Evolutionary conservation across 2,329 filamentous ascomycete genomes (phyloP).

Genomic region (Venturia aucupariae): DNA sequence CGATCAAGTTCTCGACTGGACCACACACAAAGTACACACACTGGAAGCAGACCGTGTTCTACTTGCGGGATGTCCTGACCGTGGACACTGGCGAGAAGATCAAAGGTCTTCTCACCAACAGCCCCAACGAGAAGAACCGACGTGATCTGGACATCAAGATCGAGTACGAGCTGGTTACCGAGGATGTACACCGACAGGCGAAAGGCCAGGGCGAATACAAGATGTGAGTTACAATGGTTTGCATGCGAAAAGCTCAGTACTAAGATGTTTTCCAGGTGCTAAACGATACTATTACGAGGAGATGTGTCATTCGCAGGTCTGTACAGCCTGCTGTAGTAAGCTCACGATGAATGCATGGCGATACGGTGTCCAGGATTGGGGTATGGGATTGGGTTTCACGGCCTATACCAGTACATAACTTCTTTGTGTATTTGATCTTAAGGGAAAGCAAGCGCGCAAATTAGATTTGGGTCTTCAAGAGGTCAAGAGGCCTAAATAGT

Average conservation of each 20-base stretch:
- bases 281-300: not conserved
- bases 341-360: conserved; percentile 1
- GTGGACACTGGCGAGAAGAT: conserved; percentile 81
- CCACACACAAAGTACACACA: conserved; percentile 99
- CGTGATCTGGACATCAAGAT: conserved; percentile 90
- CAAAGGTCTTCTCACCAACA: conserved; percentile 63
- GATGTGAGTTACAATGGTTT: conserved; percentile 35
- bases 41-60: conserved; percentile 99
- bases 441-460: not conserved
- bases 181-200: conserved; percentile 59
- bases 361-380: not conserved
- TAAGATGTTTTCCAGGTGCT: not conserved
- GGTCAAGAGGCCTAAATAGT: not conserved
- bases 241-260: not conserved
- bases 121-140: conserved; percentile 87
- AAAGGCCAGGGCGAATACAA: conserved; percentile 71
- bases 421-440: conserved; percentile 2
- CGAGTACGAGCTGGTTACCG: conserved; percentile 69
- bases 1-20: conserved; percentile 90
- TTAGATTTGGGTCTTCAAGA: not conserved
- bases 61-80: conserved; percentile 85
- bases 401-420: conserved; percentile 4
- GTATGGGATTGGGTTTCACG: conserved; percentile 1
- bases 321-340: conserved; percentile 2
- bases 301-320: not conserved